Base-by-base conservation (phyloP, 768 basidiomycete species). In the Phanerochaete carnosa region DNA sequence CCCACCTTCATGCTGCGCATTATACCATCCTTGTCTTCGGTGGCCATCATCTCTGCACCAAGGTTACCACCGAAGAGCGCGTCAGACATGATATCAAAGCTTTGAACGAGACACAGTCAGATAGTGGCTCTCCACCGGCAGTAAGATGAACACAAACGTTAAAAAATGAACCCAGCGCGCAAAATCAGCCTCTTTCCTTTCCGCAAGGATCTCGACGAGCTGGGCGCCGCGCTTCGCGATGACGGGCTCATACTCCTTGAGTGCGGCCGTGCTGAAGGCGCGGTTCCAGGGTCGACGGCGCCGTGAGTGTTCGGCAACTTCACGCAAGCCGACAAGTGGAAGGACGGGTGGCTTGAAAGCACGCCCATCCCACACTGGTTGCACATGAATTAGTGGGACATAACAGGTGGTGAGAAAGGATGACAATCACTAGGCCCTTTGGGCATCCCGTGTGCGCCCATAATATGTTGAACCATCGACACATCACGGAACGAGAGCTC, bases 201-300 rank as follows among this genome's bases (percentile, higher is more conserved):
- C 57, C 7, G 12, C 28, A 49, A 45, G 25, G 49, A 55, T 9
- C 37, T 55, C 33, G 57, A 67, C 22, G 15, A 53, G 22, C 35
- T 55, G 33, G 6, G 32, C 23, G n/a, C 30, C 65, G 19, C 79
- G 72, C 58, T 66, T 73, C 2, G 67, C 66, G 8, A 80, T 67
- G 23, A 75, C 72, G 1, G 60, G 68, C 61, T 79, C 73, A 62
- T 82, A 82, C 11, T 74, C 76, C 64, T 79, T 79, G n/a, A 82
- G 59, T 7, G 79, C 76, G 4, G 72, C 62, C 12, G 73, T 68
- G 49, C 69, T 76, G 63, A 81, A 76, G 0, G 71, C 80, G 35
- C 75, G 74, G 32, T 74, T 71, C 80, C 80, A 81, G 1, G 75
- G 72, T 35, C 80, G 72, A 15, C 77, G 74, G 72, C 75, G 0